Percentiles rank a stretch among this genome's conserved stretches.
phyloP scores from a whole-genome alignment of 192 early-diverging fungal species.

The Rhizophlyctis rosea region DNA sequence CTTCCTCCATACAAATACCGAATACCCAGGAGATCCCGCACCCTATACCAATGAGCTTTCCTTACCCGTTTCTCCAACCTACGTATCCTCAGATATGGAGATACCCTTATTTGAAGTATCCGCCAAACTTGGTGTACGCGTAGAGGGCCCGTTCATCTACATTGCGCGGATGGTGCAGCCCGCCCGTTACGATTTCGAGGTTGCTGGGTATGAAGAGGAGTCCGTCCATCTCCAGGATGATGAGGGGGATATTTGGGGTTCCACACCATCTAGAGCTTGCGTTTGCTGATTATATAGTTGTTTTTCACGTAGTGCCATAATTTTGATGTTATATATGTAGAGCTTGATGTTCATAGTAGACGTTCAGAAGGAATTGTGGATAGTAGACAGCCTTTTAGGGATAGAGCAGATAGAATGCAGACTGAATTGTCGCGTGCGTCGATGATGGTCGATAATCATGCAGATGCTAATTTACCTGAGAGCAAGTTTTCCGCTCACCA shows the following conservation, averaged over 20 bases:
- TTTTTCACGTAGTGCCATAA: too few relatives aligned
- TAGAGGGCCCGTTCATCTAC: constrained; percentile 31
- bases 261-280: neutral
- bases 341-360: too few relatives aligned
- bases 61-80: neutral
- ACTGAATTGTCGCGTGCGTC: too few relatives aligned
- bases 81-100: neutral
- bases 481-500: too few relatives aligned
- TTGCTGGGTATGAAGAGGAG: neutral
- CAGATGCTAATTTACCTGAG: too few relatives aligned
- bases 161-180: constrained; percentile 22
- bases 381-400: too few relatives aligned
- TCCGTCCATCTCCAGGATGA: neutral
- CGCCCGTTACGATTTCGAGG: constrained; percentile 18
- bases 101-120: constrained; percentile 37
- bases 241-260: neutral
- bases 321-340: too few relatives aligned
- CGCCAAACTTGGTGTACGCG: constrained; percentile 27
- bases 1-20: neutral
- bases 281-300: neutral
- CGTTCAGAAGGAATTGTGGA: too few relatives aligned
- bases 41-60: neutral
- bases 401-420: too few relatives aligned
- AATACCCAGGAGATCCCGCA: neutral
- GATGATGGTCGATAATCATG: too few relatives aligned